phyloP scores from a whole-genome alignment of 2,329 filamentous ascomycete genomes.

The Xylaria sp. region DNA sequence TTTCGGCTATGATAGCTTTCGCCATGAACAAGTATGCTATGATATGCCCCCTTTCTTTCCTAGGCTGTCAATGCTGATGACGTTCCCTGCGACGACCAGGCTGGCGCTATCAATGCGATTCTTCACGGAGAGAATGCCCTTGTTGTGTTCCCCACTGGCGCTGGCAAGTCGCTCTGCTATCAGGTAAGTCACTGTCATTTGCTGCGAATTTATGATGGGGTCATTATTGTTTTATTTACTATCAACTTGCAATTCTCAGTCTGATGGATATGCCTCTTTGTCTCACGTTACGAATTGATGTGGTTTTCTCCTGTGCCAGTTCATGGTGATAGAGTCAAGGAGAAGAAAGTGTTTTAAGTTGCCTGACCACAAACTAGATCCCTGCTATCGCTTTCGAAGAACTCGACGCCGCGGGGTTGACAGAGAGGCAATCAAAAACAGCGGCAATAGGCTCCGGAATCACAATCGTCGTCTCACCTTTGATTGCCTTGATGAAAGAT shows the following conservation, averaged over 20 bases:
- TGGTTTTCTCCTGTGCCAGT: no score
- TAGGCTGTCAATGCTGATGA: conserved; percentile 6
- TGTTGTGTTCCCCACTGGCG: conserved; percentile 60
- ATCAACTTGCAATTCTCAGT: no score
- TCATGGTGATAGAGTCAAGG: neutral
- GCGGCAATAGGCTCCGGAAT: conserved; percentile 55
- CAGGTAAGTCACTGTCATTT: conserved; percentile 49
- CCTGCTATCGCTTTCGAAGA: conserved; percentile 60
- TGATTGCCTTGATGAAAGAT: conserved; percentile 70
- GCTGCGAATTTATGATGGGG: neutral
- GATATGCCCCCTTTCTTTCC: neutral
- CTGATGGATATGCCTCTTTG: no score
- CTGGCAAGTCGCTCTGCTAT: conserved; percentile 63
- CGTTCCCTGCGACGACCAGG: conserved; percentile 30
- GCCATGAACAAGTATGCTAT: conserved; percentile 55
- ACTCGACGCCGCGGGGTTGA: conserved; percentile 50
- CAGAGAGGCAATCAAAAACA: conserved; percentile 15
- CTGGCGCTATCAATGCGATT: conserved; percentile 54
- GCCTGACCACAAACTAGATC: conserved; percentile 50
- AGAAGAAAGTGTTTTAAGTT: neutral
- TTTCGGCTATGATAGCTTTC: conserved; percentile 56
- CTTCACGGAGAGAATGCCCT: conserved; percentile 56
- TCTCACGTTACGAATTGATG: no score
- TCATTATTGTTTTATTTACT: no score
- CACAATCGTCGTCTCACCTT: conserved; percentile 66